Evolutionary conservation across 1,139 yeast species (phyloP).

Genomic region (Candida sanyaensis): DNA sequence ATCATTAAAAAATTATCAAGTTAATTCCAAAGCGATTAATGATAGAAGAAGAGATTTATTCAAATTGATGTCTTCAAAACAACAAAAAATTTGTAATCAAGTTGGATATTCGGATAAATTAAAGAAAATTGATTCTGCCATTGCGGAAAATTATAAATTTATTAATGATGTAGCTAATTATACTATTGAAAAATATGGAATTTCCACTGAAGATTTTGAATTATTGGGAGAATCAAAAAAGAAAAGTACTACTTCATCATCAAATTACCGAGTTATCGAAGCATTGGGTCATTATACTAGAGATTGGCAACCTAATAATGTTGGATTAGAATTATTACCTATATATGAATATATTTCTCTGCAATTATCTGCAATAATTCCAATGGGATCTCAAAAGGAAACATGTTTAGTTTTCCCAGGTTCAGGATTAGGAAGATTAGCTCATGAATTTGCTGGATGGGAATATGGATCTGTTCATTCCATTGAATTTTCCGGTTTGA

Average conservation of each 20-base stretch:
- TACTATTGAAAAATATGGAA: slow-evolving; percentile 40
- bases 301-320: slow-evolving; percentile 61
- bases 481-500: slow-evolving; percentile 69
- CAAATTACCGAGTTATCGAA: slow-evolving; percentile 64
- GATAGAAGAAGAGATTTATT: slow-evolving; percentile 48
- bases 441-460: slow-evolving; percentile 58
- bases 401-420: slow-evolving; percentile 73
- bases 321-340: slow-evolving; percentile 48
- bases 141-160: slow-evolving; percentile 47
- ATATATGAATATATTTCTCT: slow-evolving; percentile 49
- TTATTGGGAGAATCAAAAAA: slow-evolving; percentile 20
- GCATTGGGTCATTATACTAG: slow-evolving; percentile 71
- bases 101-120: slow-evolving; percentile 60
- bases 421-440: slow-evolving; percentile 72
- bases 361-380: slow-evolving; percentile 30
- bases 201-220: slow-evolving; percentile 43
- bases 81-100: slow-evolving; percentile 52
- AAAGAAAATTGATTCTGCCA: slow-evolving; percentile 42
- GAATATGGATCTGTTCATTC: slow-evolving; percentile 56
- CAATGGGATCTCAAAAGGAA: slow-evolving; percentile 23
- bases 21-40: slow-evolving; percentile 41
- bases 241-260: slow-evolving; percentile 24
- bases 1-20: slow-evolving; percentile 49
- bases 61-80: slow-evolving; percentile 54
- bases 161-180: slow-evolving; percentile 44